Conservation (phyloP, 805 yeast species). For the Ogataea sp. region DNA sequence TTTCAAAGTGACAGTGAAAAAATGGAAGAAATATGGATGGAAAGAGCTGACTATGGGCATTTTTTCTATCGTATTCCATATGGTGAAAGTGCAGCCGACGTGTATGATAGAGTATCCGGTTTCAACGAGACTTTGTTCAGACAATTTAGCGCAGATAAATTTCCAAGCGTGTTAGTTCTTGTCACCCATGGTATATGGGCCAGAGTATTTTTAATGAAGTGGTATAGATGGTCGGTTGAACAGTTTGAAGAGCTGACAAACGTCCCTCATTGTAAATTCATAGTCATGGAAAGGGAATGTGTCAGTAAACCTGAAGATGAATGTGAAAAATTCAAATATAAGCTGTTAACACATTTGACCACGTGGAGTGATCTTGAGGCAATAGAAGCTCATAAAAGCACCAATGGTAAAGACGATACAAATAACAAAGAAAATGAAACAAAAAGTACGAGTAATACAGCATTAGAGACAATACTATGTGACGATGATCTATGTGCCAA, state of each 20-base stretch:
- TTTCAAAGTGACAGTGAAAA: slow-evolving; percentile 71
- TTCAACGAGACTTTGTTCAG: slow-evolving; percentile 83
- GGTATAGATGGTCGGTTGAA: slow-evolving; percentile 92
- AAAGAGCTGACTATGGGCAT: slow-evolving; percentile 81
- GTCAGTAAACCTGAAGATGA: slow-evolving; percentile 12
- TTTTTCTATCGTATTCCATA: slow-evolving; percentile 85
- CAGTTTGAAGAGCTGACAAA: slow-evolving; percentile 78
- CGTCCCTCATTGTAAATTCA: slow-evolving; percentile 76
- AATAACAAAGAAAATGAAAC: neutral
- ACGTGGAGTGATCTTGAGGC: slow-evolving; percentile 69
- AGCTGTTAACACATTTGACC: slow-evolving; percentile 49
- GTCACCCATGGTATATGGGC: slow-evolving; percentile 96
- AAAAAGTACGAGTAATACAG: too few relatives aligned
- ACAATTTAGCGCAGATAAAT: slow-evolving; percentile 60
- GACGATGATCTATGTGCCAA: too few relatives aligned
- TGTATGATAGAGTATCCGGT: slow-evolving; percentile 83
- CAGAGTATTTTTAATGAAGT: slow-evolving; percentile 84
- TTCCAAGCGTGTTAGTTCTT: slow-evolving; percentile 74
- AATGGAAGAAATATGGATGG: slow-evolving; percentile 78
- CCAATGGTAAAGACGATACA: neutral
- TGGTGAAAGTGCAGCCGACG: slow-evolving; percentile 96
- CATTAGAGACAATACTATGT: neutral
- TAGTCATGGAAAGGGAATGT: slow-evolving; percentile 60
- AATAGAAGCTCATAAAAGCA: neutral
- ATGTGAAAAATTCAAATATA: slow-evolving; percentile 30